Conservation (phyloP, 371 early-diverging fungal genomes). For the Sporodiniella umbellata region DNA sequence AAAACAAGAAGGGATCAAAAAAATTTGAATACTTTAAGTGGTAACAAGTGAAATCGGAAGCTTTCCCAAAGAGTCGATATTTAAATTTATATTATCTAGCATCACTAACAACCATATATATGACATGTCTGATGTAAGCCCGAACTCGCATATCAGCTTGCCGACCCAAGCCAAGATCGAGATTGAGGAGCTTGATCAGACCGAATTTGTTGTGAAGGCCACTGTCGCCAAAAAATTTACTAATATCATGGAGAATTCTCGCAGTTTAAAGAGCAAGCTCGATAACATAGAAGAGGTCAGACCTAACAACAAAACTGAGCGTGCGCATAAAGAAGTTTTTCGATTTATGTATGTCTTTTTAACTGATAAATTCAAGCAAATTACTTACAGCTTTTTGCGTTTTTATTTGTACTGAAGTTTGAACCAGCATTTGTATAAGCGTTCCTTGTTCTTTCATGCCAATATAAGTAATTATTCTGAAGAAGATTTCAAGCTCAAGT, state of each 20-base stretch:
- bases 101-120: slow-evolving; percentile 4
- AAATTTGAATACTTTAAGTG: slow-evolving; percentile 10
- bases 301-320: slow-evolving; percentile 1
- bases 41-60: slow-evolving; percentile 7
- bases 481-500: slow-evolving; percentile 15
- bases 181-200: background rate
- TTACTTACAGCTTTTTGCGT: slow-evolving; percentile 6
- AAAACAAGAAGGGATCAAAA: slow-evolving; percentile 2
- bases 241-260: slow-evolving; percentile 2
- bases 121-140: slow-evolving; percentile 1
- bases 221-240: background rate
- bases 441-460: slow-evolving; percentile 9
- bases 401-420: slow-evolving; percentile 7
- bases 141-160: background rate
- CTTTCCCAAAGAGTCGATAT: slow-evolving; percentile 1
- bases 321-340: slow-evolving; percentile 11
- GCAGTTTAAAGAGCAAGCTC: slow-evolving; percentile 1
- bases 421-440: slow-evolving; percentile 4
- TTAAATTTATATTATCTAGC: slow-evolving; percentile 5
- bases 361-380: slow-evolving; percentile 2
- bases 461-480: slow-evolving; percentile 9
- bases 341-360: slow-evolving; percentile 10
- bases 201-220: background rate
- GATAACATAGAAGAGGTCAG: slow-evolving; percentile 2
- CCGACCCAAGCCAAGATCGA: background rate